These are phyloP conservation scores for Aspergillus sp. DNA, from an alignment of 2,329 filamentous ascomycete genomes.

Conservation along the genomic window DNA sequence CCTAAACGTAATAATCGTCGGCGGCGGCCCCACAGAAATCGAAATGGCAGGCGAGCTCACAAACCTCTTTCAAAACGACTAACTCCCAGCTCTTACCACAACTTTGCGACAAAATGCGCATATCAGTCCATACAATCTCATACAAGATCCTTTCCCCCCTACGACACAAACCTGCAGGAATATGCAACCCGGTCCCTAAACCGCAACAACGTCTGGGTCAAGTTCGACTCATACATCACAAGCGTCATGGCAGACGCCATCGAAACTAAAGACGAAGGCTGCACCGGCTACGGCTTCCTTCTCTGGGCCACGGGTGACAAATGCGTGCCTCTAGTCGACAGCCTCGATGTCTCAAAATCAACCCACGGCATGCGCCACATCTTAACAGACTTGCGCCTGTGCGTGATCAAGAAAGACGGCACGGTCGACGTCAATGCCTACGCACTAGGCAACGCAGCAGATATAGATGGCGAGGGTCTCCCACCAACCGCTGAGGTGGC, in stretches of 20 bases:
- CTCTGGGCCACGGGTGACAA: neutral
- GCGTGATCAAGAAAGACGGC: neutral
- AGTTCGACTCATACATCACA: neutral
- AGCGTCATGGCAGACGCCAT: neutral
- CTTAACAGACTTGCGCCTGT: neutral
- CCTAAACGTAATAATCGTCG: neutral
- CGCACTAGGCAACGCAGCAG: neutral
- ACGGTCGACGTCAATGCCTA: neutral
- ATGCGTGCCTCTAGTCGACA: neutral
- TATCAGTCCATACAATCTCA: neutral
- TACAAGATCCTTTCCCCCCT: neutral
- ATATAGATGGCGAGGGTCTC: neutral
- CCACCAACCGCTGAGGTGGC: neutral
- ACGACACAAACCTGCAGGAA: neutral
- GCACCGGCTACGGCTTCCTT: neutral
- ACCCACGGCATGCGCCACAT: neutral
- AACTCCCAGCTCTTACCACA: neutral
- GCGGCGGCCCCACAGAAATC: neutral
- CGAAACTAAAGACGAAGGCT: neutral
- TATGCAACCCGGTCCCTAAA: neutral
- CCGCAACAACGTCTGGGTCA: neutral
- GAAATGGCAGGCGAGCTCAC: neutral
- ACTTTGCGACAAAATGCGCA: neutral
- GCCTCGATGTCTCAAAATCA: neutral
- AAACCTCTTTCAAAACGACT: neutral